phyloP scores from a whole-genome alignment of 1,284 basidiomycete genomes.

The Papiliotrema fonsecae region DNA sequence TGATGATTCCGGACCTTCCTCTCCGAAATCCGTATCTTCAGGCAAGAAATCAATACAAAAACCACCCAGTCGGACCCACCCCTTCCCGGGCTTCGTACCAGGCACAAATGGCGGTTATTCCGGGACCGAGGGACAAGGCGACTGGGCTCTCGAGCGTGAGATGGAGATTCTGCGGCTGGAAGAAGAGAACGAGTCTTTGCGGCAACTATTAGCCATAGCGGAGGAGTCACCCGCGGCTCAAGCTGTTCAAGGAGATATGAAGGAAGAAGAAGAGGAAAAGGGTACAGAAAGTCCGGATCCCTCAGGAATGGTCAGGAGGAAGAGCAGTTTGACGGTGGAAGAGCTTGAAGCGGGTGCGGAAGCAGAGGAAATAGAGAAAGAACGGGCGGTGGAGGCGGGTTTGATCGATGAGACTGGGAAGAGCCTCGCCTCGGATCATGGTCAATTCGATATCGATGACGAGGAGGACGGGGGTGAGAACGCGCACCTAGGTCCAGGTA shows the following conservation, averaged over 20 bases:
- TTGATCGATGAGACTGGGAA: not conserved
- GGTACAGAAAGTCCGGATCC: not conserved
- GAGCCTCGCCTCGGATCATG: too few relatives aligned
- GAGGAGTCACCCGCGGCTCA: constrained; percentile 21
- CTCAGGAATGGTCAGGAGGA: constrained; percentile 16
- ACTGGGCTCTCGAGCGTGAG: constrained; percentile 82
- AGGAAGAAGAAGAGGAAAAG: not conserved
- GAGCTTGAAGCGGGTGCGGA: constrained; percentile 38
- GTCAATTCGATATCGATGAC: too few relatives aligned
- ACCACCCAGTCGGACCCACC: constrained; percentile 16
- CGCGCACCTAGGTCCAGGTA: not conserved
- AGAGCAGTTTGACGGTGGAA: constrained; percentile 34
- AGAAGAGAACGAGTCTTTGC: constrained; percentile 71
- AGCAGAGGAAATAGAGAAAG: constrained; percentile 25
- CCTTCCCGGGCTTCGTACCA: constrained; percentile 34
- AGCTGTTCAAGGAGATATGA: constrained; percentile 6
- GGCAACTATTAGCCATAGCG: constrained; percentile 64
- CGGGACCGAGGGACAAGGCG: constrained; percentile 51
- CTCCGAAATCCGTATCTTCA: constrained; percentile 9
- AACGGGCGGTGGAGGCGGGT: constrained; percentile 1
- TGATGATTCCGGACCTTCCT: not conserved
- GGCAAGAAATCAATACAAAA: constrained; percentile 9
- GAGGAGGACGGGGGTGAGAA: not conserved
- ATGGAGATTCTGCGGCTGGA: constrained; percentile 72
- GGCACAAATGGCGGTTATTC: constrained; percentile 42